Base-by-base conservation (phyloP, 768 basidiomycete genomes). In the Amanita muscaria region DNA sequence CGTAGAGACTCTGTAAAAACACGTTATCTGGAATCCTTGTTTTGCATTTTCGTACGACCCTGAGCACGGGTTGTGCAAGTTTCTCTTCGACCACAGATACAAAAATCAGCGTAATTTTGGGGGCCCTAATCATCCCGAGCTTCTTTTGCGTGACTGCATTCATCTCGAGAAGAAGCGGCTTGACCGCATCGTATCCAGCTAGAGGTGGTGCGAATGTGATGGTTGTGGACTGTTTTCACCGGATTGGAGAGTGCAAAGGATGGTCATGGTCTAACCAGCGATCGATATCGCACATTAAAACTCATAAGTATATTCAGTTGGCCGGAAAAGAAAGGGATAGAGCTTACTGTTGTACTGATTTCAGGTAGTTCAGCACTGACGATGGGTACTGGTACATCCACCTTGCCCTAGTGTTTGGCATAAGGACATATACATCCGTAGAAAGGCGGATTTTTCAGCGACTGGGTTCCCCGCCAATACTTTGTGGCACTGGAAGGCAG, bases 341-440 rank as follows among this genome's bases (percentile, higher is more conserved):
- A 7, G 55, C 66, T 42, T 43, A 79, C 86, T 61, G 83, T 79
- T 32, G 73, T 67, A 53, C 83, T 75, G 32, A 88, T 87, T 2
- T 68, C 65, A 6, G 70, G 69, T 86, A 88, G 84, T 58, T 78
- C 69, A 7, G 85, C 86, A n/a, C 72, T 71, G 2, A 61, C 60
- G 14, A 87, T 72, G 30, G 65, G 65, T 22, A n/a, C n/a, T n/a
- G n/a, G n/a, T n/a, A 72, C 69, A 16, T 65, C 53, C 9, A 87
- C 70, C 50, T 81, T 78, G 7, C 82, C 85, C 53, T 72, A 86
- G 70, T 82, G 75, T 51, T 80, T 84, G 32, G 83, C 84, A 52
- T 89, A 91, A 3, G 23, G 75, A 80, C 88, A 89, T 90, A 67
- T 90, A 91, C 76, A 79, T 83, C 59, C 76, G 75, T 33, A 90